Evolutionary conservation across 768 basidiomycete genomes (phyloP).

Genomic region (Russula vinacea): DNA sequence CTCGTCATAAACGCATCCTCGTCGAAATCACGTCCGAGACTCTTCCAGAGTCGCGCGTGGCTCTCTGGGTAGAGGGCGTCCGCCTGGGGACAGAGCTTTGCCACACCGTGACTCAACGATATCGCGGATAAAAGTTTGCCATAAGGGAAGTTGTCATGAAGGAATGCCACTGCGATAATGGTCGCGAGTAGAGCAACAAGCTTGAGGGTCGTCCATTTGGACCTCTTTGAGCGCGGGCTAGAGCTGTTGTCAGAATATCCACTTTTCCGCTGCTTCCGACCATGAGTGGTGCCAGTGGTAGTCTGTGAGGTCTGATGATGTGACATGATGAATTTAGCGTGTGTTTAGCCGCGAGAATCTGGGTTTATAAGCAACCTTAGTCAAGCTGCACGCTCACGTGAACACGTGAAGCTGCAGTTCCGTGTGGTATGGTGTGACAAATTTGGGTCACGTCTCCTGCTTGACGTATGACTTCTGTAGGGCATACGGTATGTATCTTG

Average conservation of each 20-base stretch:
- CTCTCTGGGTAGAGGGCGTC: slow-evolving; percentile 36
- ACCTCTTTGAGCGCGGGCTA: background rate
- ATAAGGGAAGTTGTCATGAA: background rate
- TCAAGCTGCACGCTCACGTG: too few relatives aligned
- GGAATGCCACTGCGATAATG: background rate
- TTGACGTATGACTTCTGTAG: too few relatives aligned
- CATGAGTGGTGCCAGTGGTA: background rate
- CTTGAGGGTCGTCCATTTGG: slow-evolving; percentile 2
- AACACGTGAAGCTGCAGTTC: too few relatives aligned
- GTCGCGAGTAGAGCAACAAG: background rate
- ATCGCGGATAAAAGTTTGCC: background rate
- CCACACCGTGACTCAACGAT: background rate
- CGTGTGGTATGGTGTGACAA: too few relatives aligned
- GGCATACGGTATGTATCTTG: too few relatives aligned
- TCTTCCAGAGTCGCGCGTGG: slow-evolving; percentile 36
- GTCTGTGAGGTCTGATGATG: too few relatives aligned
- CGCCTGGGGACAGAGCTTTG: slow-evolving; percentile 32
- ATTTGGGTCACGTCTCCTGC: too few relatives aligned
- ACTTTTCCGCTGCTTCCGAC: background rate
- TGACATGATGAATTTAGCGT: too few relatives aligned
- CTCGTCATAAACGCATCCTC: slow-evolving; percentile 38
- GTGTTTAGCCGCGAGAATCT: too few relatives aligned
- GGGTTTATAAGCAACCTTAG: too few relatives aligned
- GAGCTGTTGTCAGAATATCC: background rate
- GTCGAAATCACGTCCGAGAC: slow-evolving; percentile 34